Base-by-base conservation (phyloP, 345 rosid species). In the Hibiscus mutabilis region DNA sequence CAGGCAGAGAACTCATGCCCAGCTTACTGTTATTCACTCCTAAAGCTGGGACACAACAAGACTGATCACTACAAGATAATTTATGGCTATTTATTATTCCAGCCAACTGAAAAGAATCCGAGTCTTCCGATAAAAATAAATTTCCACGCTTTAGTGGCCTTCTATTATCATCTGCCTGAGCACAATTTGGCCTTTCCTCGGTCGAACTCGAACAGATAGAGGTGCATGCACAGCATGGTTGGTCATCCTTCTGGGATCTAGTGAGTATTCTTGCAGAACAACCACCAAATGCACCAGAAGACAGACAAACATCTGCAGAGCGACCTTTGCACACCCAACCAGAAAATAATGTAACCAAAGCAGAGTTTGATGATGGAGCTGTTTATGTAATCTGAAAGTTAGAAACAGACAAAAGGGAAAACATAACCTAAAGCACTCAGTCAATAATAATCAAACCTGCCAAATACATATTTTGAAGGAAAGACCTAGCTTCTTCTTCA, bases 311-410 rank as follows among this genome's bases (percentile, higher is more conserved):
- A 59, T 79, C 73, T 67, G 76, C 71, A 55, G 79, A 74, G 66
- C 75, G 81, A 69, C 89, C 86, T 79, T 86, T 80, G 73, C 89
- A 84, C 66, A 83, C 86, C 89, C 87, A 86, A 52, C 89, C 89
- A 72, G 84, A 72, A 72, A 86, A 86, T 55, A 86, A 84, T 15
- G 87, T 86, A 42, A 86, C 82, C 75, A 86, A 78, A 66, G 89
- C 89, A 14, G 71, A 69, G 71, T 86, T 85, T n/a, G 89, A 82
- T 24, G 80, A 71, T 52, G 89, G 89, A 57, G 89, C 89, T 86
- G 87, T 74, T 18, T 62, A 78, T 22, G 64, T 69, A 37, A 74
- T 76, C 51, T 19, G 40, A 21, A 53, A 64, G 58, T 73, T 66
- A 83, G 64, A 62, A 80, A 73, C 40, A 46, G 10, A 60, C 69